Conservation (phyloP, 495 filamentous ascomycete species). For the Tuber brumale region DNA sequence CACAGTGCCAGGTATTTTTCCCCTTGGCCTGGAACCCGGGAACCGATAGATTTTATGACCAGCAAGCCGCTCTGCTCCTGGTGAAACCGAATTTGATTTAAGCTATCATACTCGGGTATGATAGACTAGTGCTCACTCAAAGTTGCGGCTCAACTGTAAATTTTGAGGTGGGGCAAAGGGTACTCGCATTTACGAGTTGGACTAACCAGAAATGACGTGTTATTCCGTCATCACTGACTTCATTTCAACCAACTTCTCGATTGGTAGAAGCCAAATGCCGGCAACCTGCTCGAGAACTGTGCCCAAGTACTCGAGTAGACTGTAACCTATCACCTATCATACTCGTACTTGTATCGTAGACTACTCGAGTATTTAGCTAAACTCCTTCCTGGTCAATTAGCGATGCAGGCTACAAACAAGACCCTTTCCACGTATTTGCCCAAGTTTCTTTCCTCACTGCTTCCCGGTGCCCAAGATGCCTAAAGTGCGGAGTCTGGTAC, state of each 20-base stretch:
- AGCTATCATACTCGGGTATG: too few species aligned
- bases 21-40: too few species aligned
- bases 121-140: background rate
- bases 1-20: too few species aligned
- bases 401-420: background rate
- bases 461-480: background rate
- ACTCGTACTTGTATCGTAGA: too few species aligned
- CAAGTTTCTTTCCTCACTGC: background rate
- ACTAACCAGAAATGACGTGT: background rate
- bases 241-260: background rate
- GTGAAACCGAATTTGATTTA: too few species aligned
- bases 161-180: background rate
- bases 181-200: too few species aligned
- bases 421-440: background rate
- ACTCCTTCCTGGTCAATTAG: background rate
- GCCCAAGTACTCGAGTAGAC: too few species aligned
- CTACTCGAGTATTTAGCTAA: background rate
- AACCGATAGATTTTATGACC: too few species aligned
- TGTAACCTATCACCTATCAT: background rate
- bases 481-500: background rate
- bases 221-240: constrained; percentile 1
- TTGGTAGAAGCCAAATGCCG: background rate
- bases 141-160: background rate
- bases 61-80: too few species aligned
- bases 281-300: too few species aligned